These are phyloP conservation scores for Lasiodiplodia hormozganensis DNA, from an alignment of 2,329 filamentous ascomycete genomes.

Conservation along the genomic window DNA sequence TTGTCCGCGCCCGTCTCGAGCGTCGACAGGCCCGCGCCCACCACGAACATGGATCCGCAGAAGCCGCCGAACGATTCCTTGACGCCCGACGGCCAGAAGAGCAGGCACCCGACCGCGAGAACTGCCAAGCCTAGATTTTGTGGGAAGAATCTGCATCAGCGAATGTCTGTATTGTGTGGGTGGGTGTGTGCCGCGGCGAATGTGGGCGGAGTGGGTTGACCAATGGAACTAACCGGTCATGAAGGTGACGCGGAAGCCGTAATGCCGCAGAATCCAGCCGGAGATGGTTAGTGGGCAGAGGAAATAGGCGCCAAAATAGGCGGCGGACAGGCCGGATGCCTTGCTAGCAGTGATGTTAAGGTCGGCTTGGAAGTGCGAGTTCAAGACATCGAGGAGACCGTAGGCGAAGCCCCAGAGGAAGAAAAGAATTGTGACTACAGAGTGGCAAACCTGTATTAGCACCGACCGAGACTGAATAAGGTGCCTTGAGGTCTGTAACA, in stretches of 20 bases:
- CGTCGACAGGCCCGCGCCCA: slow-evolving; percentile 65
- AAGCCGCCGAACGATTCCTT: slow-evolving; percentile 68
- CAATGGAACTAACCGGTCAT: slow-evolving; percentile 23
- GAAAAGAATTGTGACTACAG: slow-evolving; percentile 75
- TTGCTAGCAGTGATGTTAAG: slow-evolving; percentile 68
- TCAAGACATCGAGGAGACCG: slow-evolving; percentile 82
- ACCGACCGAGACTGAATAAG: not conserved
- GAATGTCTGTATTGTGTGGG: not conserved
- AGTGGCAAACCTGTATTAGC: not conserved
- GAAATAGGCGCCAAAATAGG: slow-evolving; percentile 76
- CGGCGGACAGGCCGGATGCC: slow-evolving; percentile 70
- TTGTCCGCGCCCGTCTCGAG: slow-evolving; percentile 68
- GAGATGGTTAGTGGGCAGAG: slow-evolving; percentile 60
- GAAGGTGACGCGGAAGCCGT: slow-evolving; percentile 25
- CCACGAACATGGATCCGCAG: slow-evolving; percentile 67
- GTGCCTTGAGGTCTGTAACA: too few relatives aligned
- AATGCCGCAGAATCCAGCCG: slow-evolving; percentile 22
- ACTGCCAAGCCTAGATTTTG: slow-evolving; percentile 15
- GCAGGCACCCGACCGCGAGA: slow-evolving; percentile 67
- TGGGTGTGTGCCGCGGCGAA: not conserved
- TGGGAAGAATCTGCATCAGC: not conserved
- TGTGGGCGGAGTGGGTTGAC: not conserved
- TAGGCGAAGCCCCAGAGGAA: slow-evolving; percentile 92
- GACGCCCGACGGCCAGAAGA: slow-evolving; percentile 67
- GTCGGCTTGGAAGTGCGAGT: slow-evolving; percentile 70